phyloP scores from a whole-genome alignment of 2,329 filamentous ascomycete species.

The Trematosphaeria pertusa region DNA sequence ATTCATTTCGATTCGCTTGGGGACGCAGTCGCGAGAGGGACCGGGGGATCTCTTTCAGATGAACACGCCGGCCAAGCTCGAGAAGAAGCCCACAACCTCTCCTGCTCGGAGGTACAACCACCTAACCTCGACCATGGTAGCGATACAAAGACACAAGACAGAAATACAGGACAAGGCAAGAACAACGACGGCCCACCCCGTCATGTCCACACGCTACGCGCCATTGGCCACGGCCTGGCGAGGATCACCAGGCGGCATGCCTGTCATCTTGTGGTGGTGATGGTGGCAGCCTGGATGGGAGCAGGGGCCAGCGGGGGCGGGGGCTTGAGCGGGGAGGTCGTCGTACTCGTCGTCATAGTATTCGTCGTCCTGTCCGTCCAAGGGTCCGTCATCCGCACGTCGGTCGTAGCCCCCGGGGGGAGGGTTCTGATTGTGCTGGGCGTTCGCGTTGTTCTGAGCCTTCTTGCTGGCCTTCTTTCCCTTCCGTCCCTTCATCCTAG shows the following conservation, averaged over 20 bases:
- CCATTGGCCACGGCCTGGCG: conserved; percentile 34
- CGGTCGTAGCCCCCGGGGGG: conserved; percentile 39
- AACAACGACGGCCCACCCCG: conserved; percentile 50
- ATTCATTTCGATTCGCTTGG: no score
- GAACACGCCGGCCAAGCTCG: no score
- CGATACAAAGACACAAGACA: conserved; percentile 35
- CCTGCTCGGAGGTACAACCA: background rate
- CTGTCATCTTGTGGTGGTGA: conserved; percentile 33
- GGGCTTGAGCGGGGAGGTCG: conserved; percentile 28
- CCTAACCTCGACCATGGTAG: conserved; percentile 26
- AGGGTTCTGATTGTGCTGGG: conserved; percentile 39
- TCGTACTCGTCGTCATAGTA: conserved; percentile 48
- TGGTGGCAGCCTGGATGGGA: conserved; percentile 41
- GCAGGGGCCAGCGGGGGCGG: conserved; percentile 29
- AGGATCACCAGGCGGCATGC: conserved; percentile 32
- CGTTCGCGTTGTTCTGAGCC: conserved; percentile 42
- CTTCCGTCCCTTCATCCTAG: conserved; percentile 91
- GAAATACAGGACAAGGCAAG: conserved; percentile 40
- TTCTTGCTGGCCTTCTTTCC: conserved; percentile 82
- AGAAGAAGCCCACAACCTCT: no score
- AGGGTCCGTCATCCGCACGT: conserved; percentile 37
- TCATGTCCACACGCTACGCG: conserved; percentile 45
- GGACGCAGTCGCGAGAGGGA: no score
- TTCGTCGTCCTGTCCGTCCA: conserved; percentile 44
- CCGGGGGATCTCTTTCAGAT: no score